Conservation (phyloP, 257 asterid genomes). For the Mitragyna speciosa region DNA sequence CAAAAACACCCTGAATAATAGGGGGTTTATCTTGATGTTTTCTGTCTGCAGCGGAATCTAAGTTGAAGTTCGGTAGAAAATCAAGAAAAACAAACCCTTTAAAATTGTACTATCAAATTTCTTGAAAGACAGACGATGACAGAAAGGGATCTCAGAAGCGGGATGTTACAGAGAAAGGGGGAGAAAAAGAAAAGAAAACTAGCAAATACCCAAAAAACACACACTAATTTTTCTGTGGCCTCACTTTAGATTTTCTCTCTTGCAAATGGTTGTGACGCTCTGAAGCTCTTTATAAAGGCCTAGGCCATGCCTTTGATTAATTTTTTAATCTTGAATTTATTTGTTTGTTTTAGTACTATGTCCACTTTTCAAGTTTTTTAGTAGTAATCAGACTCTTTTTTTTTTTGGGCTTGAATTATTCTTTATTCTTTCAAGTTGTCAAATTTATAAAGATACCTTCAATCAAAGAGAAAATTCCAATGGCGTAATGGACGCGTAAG, state of each 20-base stretch:
- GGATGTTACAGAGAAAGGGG: constrained; percentile 55
- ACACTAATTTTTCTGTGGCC: constrained; percentile 34
- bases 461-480: constrained; percentile 14
- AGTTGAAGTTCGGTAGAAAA: constrained; percentile 17
- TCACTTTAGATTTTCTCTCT: constrained; percentile 63
- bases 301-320: constrained; percentile 12
- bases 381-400: too few species aligned
- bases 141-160: constrained; percentile 92
- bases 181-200: constrained; percentile 26
- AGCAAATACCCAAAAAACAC: constrained; percentile 7
- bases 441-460: background rate
- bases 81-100: constrained; percentile 48
- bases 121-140: constrained; percentile 85
- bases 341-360: background rate
- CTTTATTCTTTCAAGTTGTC: background rate
- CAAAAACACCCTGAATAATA: constrained; percentile 36
- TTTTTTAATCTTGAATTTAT: constrained; percentile 19
- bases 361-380: background rate
- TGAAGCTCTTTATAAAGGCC: constrained; percentile 42
- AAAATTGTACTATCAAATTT: constrained; percentile 19
- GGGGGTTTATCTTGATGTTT: constrained; percentile 27
- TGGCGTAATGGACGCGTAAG: constrained; percentile 23
- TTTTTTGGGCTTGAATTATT: too few species aligned
- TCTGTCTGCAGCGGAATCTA: background rate
- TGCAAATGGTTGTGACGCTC: constrained; percentile 11